Evolutionary conservation across 495 filamentous ascomycete genomes (phyloP).

Genomic region (Durotheca rogersii): DNA sequence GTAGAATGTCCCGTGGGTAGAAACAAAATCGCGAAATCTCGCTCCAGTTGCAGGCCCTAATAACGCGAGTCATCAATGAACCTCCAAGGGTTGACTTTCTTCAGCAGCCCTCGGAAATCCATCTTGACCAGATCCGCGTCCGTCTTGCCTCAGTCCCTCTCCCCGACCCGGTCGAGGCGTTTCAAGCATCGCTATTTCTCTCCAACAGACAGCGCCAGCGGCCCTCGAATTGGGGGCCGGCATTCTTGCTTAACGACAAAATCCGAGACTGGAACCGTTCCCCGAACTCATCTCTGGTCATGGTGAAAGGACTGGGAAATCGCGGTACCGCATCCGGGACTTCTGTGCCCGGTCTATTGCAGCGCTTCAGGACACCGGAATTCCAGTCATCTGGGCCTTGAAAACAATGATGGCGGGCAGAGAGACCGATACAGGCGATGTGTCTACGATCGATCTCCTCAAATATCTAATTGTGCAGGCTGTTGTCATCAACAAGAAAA

Average conservation of each 20-base stretch:
- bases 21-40: too few species aligned
- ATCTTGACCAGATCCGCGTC: background rate
- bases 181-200: background rate
- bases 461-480: slow-evolving; percentile 2
- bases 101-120: background rate
- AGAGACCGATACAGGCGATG: background rate
- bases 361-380: background rate
- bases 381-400: slow-evolving; percentile 3
- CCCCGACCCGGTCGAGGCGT: background rate
- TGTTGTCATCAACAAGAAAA: background rate
- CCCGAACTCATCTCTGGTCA: background rate
- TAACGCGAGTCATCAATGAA: background rate
- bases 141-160: background rate
- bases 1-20: too few species aligned
- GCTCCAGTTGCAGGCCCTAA: background rate
- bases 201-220: background rate
- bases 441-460: background rate
- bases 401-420: background rate
- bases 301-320: background rate
- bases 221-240: background rate
- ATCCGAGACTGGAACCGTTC: slow-evolving; percentile 1
- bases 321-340: background rate
- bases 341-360: background rate
- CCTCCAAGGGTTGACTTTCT: background rate
- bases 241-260: slow-evolving; percentile 1